Evolutionary conservation across 257 asterid genomes (phyloP).

Genomic region (Eucommia ulmoides): DNA sequence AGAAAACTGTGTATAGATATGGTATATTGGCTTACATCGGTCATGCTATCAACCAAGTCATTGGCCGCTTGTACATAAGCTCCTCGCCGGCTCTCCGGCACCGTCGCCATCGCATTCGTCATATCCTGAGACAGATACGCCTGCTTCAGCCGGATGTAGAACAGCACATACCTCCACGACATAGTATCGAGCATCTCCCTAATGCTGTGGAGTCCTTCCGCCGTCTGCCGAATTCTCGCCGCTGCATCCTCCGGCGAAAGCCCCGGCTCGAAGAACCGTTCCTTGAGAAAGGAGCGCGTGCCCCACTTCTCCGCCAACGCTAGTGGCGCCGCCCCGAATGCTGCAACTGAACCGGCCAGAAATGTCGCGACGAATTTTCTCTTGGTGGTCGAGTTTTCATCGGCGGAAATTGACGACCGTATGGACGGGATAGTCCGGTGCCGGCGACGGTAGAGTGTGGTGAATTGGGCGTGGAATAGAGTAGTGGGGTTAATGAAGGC

Average conservation of each 20-base stretch:
- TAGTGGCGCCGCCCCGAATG: conserved; percentile 8
- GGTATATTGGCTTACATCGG: conserved; percentile 33
- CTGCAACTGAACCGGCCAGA: conserved; percentile 24
- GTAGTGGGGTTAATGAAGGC: conserved; percentile 35
- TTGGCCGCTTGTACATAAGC: conserved; percentile 43
- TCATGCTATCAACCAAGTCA: conserved; percentile 57
- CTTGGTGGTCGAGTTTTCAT: conserved; percentile 11
- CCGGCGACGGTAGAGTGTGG: conserved; percentile 11
- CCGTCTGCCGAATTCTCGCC: conserved; percentile 51
- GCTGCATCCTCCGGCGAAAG: conserved; percentile 60
- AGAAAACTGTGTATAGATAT: not conserved
- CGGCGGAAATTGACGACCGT: conserved; percentile 17
- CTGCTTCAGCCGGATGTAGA: conserved; percentile 51
- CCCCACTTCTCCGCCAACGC: conserved; percentile 72
- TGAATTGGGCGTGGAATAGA: conserved; percentile 24
- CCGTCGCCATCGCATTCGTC: conserved; percentile 25
- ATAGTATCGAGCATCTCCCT: conserved; percentile 59
- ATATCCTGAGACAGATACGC: conserved; percentile 41
- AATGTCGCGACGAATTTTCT: conserved; percentile 34
- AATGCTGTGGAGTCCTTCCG: conserved; percentile 60
- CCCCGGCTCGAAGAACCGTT: conserved; percentile 40
- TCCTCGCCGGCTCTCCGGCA: conserved; percentile 30
- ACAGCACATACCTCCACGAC: conserved; percentile 77
- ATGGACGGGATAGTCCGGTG: conserved; percentile 8
- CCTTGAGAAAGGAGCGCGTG: conserved; percentile 38